Evolutionary conservation across 495 filamentous ascomycete genomes (phyloP), one percentile per base, ranked within the genome.

Genomic region (Rostrohypoxylon terebratum): DNA sequence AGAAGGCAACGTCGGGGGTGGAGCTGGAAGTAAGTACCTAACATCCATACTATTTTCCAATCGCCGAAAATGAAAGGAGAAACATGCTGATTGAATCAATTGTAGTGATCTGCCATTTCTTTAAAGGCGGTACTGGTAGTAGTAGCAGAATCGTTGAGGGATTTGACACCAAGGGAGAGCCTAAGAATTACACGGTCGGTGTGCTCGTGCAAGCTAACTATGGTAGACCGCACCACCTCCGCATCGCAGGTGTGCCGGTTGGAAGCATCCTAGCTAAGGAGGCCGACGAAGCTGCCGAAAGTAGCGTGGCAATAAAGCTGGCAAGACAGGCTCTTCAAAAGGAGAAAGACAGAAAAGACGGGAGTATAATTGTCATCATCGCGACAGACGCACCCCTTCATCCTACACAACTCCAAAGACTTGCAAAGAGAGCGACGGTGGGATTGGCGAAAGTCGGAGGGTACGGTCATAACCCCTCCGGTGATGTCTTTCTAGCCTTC

Each of bases 401-500:
- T 50, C 75, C 75, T 40, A 59, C 48, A 2, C 85, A 87, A 68
- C 79, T 87, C 21, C 83, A 87, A 69, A 81, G 86, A 4, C 70
- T 87, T 4, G 86, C 86, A 10, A 84, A 85, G 68, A 79, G 84
- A 58, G 85, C 85, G 8, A 85, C 83, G 10, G 82, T 84, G 2
- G 86, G 86, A 6, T 55, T 88, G n/a, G 72, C 82, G 3, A 77
- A 77, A 47, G 85, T 84, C 8, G 85, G 85, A 7, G 83, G 83
- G 2, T 81, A 80, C 67, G 84, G 85, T 10, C 76, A 80, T 16
- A 87, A 85, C 66, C 77, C 75, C 9, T 86, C 83, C 0, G 86
- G 86, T 1, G 86, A 88, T 40, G 79, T 88, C 71, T 87, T 87
- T 66, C 76, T 88, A 2, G 86, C 84, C 4, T 84, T 88, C 65